Evolutionary conservation across 2,329 filamentous ascomycete species (phyloP), one percentile per base, ranked within the genome.

Genomic region (Coniochaeta sp.): DNA sequence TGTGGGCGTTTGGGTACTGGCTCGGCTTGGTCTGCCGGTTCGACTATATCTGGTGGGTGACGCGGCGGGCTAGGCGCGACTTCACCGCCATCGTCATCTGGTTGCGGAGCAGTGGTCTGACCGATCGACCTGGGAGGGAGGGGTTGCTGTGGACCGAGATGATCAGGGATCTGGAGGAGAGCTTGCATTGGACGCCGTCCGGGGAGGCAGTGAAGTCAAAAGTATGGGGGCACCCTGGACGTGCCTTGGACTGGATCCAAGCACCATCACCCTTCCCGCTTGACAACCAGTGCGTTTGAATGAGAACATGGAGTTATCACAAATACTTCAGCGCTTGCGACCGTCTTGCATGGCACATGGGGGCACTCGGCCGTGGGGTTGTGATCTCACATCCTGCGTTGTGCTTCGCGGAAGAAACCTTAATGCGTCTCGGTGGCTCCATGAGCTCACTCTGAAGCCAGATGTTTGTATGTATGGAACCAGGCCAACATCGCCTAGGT

Each of bases 1-100:
- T 68, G 26, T 68, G 67, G 67, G 22, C 66, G 7, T 66, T 65
- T 38, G 67, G 67, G 59, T 67, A 67, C 63, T 68, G 66, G 66
- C 62, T 67, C 58, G 67, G 67, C n/a, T 57, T 66, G 24, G 28
- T 68, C 57, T 67, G 64, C 57, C 65, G 64, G n/a, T 67, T 61
- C 59, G 17, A 56, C 38, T 26, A 62, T 33, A 60, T 65, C 17
- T 67, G 66, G 66, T 67, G 64, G 64, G 62, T 59, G 3, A 59
- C 62, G 31, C 62, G 65, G 6, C 64, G 67, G 16, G 58, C 62
- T 1, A 63, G 63, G 28, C 64, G 67, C 52, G 67, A 68, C 57
- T 68, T 67, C 40, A 60, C 61, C 4, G 67, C 66, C 54, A 63
- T 68, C 43, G 63, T 64, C 12, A 60, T 64, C 3, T 68, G 66